A percentile compares a stretch with the other conserved stretches of the same genome.
These are phyloP conservation scores for Cyclospora cayetanensis DNA, from an alignment of 169 alveolate species.

Conservation along the genomic window DNA sequence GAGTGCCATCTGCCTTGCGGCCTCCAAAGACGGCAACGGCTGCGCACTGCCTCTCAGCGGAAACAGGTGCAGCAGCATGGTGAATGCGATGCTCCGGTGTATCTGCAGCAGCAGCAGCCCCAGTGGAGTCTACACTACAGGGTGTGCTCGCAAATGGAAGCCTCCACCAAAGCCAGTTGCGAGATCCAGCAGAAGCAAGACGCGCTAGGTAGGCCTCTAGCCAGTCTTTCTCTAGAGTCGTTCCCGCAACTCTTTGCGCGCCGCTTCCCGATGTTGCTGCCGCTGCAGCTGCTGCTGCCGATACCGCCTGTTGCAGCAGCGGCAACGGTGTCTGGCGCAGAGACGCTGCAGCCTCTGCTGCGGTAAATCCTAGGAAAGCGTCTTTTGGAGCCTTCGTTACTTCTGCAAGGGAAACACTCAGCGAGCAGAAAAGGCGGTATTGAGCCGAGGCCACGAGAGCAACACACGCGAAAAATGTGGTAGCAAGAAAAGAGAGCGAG, in stretches of 20 bases:
- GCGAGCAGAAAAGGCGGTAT: neutral
- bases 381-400: neutral
- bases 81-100: conserved; percentile 45
- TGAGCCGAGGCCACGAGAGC: neutral
- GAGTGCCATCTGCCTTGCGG: neutral
- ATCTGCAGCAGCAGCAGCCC: conserved; percentile 4
- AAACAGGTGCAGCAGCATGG: conserved; percentile 54
- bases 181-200: neutral
- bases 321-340: conserved; percentile 21
- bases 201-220: neutral
- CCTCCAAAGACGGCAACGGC: conserved; percentile 62
- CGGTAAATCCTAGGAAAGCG: conserved; percentile 47
- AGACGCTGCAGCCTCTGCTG: conserved; percentile 58
- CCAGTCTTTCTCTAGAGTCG: conserved; percentile 31
- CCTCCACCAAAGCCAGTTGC: conserved; percentile 61
- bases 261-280: neutral
- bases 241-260: neutral
- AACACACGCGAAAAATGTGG: neutral
- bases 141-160: neutral
- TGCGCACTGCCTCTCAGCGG: conserved; percentile 61
- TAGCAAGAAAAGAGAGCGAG: no score
- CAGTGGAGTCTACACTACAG: neutral
- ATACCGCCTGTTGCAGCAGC: conserved; percentile 7
- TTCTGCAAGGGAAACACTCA: conserved; percentile 35
- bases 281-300: conserved; percentile 15